Evolutionary conservation across 2,329 filamentous ascomycete genomes (phyloP).

Genomic region (Ramularia endophylla): DNA sequence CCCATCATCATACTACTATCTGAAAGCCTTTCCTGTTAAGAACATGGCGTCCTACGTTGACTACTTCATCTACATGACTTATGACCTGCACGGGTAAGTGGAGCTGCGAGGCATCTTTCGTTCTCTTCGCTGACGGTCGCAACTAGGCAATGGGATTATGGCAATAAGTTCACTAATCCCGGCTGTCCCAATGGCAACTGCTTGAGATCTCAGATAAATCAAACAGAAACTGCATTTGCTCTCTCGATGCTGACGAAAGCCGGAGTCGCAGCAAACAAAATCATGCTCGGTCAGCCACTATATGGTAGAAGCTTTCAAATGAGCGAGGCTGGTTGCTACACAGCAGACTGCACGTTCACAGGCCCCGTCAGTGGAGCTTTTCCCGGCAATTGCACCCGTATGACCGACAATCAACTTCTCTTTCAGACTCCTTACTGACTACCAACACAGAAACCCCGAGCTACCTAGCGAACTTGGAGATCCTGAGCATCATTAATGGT

Average conservation of each 20-base stretch:
- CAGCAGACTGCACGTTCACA: conserved; percentile 22
- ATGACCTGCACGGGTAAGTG: conserved; percentile 34
- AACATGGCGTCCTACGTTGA: conserved; percentile 21
- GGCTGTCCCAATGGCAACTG: conserved; percentile 30
- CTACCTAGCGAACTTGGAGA: conserved; percentile 33
- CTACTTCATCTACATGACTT: conserved; percentile 32
- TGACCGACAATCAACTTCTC: too few species aligned
- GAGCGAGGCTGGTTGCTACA: conserved; percentile 23
- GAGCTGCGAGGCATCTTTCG: too few species aligned
- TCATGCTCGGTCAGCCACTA: conserved; percentile 85
- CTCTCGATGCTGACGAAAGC: conserved; percentile 41
- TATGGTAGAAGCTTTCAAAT: conserved; percentile 74
- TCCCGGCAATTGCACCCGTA: conserved; percentile 31
- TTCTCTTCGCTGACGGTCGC: too few species aligned
- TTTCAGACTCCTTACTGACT: too few species aligned
- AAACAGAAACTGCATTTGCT: conserved; percentile 31
- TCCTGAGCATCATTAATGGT: conserved; percentile 27
- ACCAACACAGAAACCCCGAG: conserved; percentile 30
- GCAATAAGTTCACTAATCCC: conserved; percentile 25
- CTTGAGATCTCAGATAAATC: conserved; percentile 33
- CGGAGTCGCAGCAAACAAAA: conserved; percentile 57
- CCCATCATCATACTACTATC: conserved; percentile 29
- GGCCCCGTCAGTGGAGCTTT: conserved; percentile 24
- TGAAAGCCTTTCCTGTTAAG: conserved; percentile 24
- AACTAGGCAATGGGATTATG: conserved; percentile 34